Conservation (phyloP, 352 stramenopile species). For the Phytophthora hibernalis region DNA sequence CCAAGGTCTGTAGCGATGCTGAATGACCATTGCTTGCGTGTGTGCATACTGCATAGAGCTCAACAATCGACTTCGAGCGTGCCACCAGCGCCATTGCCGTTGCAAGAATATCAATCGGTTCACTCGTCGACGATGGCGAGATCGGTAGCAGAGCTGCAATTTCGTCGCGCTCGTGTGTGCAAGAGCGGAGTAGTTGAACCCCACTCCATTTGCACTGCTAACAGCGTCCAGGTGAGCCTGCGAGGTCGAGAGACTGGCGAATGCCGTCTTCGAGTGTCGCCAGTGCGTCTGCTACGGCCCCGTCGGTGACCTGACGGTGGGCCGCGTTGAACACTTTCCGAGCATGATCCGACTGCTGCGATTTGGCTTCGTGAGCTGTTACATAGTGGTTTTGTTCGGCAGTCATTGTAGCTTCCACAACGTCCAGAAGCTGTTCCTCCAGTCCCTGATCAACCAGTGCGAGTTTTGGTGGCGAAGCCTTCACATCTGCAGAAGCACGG, state of each 20-base stretch:
- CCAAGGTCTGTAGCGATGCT: slow-evolving; percentile 44
- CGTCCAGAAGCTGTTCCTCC: neutral
- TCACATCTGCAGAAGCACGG: neutral
- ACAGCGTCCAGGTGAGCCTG: slow-evolving; percentile 24
- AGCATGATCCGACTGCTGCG: slow-evolving; percentile 23
- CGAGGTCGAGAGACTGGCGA: slow-evolving; percentile 47
- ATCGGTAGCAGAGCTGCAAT: slow-evolving; percentile 51
- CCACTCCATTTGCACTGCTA: slow-evolving; percentile 30
- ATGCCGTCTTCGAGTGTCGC: slow-evolving; percentile 58
- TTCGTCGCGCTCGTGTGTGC: slow-evolving; percentile 45
- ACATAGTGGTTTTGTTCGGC: too few species aligned
- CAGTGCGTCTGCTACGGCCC: slow-evolving; percentile 52
- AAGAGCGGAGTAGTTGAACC: slow-evolving; percentile 54
- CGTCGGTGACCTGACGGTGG: slow-evolving; percentile 24
- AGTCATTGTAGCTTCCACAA: too few species aligned
- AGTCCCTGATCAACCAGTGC: too few species aligned
- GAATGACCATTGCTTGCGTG: slow-evolving; percentile 39
- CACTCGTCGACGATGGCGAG: slow-evolving; percentile 39
- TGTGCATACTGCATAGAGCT: slow-evolving; percentile 28
- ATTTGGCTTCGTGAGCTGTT: too few species aligned
- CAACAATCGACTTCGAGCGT: slow-evolving; percentile 7
- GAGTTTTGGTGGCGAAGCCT: neutral
- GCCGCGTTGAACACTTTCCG: slow-evolving; percentile 25
- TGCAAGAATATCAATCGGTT: slow-evolving; percentile 40
- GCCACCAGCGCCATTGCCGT: slow-evolving; percentile 44